These are phyloP conservation scores for Plasmodium vivax DNA, from an alignment of 169 alveolate species.

Conservation along the genomic window DNA sequence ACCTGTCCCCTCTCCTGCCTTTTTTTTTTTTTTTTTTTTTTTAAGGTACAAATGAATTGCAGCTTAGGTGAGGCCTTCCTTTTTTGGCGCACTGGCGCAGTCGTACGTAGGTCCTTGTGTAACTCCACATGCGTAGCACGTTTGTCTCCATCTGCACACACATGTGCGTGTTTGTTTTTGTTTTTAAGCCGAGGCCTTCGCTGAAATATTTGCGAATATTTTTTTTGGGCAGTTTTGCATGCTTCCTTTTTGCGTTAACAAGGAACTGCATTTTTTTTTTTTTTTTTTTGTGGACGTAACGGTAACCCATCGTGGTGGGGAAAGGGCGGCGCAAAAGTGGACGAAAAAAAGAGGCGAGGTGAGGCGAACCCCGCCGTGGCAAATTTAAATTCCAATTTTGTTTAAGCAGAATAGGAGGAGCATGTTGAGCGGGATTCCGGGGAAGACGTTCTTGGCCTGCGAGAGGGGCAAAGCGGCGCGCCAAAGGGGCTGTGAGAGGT, in stretches of 20 bases:
- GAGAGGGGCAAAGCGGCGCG: neutral
- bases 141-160: neutral
- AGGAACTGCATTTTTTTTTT: neutral
- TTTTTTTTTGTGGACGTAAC: neutral
- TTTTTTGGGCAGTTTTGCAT: neutral
- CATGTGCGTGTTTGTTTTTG: neutral
- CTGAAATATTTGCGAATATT: neutral
- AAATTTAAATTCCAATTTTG: slow-evolving; percentile 34
- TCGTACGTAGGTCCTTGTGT: neutral
- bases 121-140: neutral
- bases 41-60: neutral
- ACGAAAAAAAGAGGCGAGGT: neutral
- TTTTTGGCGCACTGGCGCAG: neutral
- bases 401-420: slow-evolving; percentile 37
- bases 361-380: neutral
- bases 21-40: neutral
- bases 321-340: neutral
- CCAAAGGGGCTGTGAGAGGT: neutral
- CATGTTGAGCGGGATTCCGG: slow-evolving; percentile 61
- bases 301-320: neutral
- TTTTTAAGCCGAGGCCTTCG: neutral
- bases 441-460: slow-evolving; percentile 15
- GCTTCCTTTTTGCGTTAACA: neutral
- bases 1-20: neutral
- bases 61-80: neutral